Percentiles rank a stretch among this genome's conserved stretches.
Conservation (phyloP, 768 basidiomycete genomes). For the Mycena alexandri region DNA sequence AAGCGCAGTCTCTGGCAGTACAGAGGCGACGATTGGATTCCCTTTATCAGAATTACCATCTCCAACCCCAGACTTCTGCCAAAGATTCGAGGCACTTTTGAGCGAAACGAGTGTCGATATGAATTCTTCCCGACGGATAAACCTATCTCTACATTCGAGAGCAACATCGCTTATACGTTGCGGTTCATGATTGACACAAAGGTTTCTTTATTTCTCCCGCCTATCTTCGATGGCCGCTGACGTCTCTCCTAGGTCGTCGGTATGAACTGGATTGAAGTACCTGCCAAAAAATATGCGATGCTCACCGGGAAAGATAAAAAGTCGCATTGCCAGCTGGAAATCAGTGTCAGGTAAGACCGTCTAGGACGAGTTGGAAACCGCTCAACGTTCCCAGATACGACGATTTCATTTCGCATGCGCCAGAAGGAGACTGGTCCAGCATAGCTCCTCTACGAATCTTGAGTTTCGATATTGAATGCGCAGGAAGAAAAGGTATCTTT, state of each 20-base stretch:
- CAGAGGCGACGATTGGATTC: conserved; percentile 78
- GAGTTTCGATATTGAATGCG: conserved; percentile 99
- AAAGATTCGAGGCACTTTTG: conserved; percentile 88
- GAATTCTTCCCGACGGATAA: conserved; percentile 65
- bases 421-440: conserved; percentile 93
- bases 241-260: conserved; percentile 79
- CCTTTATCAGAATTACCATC: conserved; percentile 90
- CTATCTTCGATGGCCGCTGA: background rate
- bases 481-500: conserved; percentile 97
- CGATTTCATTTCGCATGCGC: conserved; percentile 88
- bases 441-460: conserved; percentile 94
- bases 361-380: conserved; percentile 14
- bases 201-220: conserved; percentile 55
- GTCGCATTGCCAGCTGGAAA: conserved; percentile 92
- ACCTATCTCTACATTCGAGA: conserved; percentile 84
- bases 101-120: conserved; percentile 79
- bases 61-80: conserved; percentile 82
- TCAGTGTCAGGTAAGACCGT: conserved; percentile 73
- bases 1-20: conserved; percentile 91
- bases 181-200: conserved; percentile 99
- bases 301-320: conserved; percentile 67
- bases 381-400: conserved; percentile 69
- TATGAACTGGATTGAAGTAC: conserved; percentile 99
- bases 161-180: conserved; percentile 91
- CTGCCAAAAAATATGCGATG: conserved; percentile 83